Percentiles rank a stretch among this genome's conserved stretches.
phyloP scores from a whole-genome alignment of 2,329 filamentous ascomycete species.

The Corinectria fuckeliana region DNA sequence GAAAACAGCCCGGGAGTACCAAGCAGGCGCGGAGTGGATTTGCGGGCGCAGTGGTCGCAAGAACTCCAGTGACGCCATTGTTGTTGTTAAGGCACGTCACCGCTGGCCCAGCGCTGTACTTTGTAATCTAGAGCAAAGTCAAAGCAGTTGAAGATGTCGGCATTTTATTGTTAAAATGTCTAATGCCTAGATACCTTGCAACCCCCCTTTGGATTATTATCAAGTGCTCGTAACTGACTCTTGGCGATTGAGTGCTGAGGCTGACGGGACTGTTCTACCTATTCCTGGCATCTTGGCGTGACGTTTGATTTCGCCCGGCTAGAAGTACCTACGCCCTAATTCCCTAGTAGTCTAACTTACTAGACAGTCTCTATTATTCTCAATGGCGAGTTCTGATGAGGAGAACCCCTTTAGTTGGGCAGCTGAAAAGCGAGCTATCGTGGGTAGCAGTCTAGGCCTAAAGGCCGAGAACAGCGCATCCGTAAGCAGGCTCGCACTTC shows the following conservation, averaged over 20 bases:
- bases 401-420: too few relatives aligned
- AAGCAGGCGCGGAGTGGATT: not conserved
- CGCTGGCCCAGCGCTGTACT: not conserved
- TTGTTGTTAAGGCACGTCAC: not conserved
- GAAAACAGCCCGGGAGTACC: too few relatives aligned
- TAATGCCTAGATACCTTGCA: too few relatives aligned
- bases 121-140: too few relatives aligned
- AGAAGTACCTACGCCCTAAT: too few relatives aligned
- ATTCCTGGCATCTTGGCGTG: not conserved
- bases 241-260: not conserved
- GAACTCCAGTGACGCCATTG: not conserved
- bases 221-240: not conserved
- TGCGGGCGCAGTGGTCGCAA: not conserved
- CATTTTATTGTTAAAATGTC: not conserved
- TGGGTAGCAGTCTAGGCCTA: too few relatives aligned
- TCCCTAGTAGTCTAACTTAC: too few relatives aligned
- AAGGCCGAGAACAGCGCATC: too few relatives aligned
- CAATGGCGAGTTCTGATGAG: too few relatives aligned
- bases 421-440: too few relatives aligned
- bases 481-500: conserved; percentile 18
- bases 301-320: too few relatives aligned
- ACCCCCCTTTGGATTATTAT: not conserved
- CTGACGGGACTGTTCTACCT: not conserved
- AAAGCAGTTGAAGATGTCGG: not conserved
- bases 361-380: too few relatives aligned